phyloP scores from a whole-genome alignment of 2,329 filamentous ascomycete genomes.

The Arthroderma uncinatum region DNA sequence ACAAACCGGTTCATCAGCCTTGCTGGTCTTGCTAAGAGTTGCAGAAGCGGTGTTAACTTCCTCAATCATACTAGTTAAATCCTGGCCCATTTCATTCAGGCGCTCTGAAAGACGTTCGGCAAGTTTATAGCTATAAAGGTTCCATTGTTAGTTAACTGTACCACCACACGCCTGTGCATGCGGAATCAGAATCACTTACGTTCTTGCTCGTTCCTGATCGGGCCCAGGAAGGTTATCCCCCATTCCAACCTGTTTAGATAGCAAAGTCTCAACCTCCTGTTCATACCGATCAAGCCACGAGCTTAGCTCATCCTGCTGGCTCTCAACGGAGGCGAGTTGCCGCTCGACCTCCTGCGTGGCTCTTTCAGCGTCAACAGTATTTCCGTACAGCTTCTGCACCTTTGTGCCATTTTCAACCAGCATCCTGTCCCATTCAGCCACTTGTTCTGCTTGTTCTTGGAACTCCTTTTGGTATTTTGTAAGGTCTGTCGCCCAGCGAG shows the following conservation, averaged over 20 bases:
- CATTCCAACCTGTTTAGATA: slow-evolving; percentile 64
- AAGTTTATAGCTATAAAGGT: slow-evolving; percentile 57
- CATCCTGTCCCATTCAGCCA: slow-evolving; percentile 82
- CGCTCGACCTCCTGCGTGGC: slow-evolving; percentile 90
- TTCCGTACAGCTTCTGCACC: slow-evolving; percentile 83
- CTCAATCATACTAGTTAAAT: slow-evolving; percentile 91
- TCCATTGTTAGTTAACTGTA: neutral
- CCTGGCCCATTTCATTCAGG: slow-evolving; percentile 85
- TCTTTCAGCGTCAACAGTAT: slow-evolving; percentile 85
- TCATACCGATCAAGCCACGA: slow-evolving; percentile 86
- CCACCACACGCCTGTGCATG: neutral
- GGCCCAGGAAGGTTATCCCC: slow-evolving; percentile 70
- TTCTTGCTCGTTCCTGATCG: slow-evolving; percentile 90
- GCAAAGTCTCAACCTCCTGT: slow-evolving; percentile 78
- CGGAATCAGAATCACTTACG: slow-evolving; percentile 41
- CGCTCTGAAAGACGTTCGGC: slow-evolving; percentile 87
- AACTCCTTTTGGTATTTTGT: slow-evolving; percentile 97
- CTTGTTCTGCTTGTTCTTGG: slow-evolving; percentile 75
- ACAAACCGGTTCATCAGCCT: slow-evolving; percentile 76
- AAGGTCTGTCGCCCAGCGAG: slow-evolving; percentile 87
- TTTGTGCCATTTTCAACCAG: slow-evolving; percentile 90
- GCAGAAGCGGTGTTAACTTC: slow-evolving; percentile 93
- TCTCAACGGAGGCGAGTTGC: slow-evolving; percentile 78
- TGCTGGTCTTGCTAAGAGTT: slow-evolving; percentile 76
- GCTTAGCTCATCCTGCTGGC: slow-evolving; percentile 82